Conservation (phyloP, 2,329 filamentous ascomycete genomes). For the Fonsecaea monophora region DNA sequence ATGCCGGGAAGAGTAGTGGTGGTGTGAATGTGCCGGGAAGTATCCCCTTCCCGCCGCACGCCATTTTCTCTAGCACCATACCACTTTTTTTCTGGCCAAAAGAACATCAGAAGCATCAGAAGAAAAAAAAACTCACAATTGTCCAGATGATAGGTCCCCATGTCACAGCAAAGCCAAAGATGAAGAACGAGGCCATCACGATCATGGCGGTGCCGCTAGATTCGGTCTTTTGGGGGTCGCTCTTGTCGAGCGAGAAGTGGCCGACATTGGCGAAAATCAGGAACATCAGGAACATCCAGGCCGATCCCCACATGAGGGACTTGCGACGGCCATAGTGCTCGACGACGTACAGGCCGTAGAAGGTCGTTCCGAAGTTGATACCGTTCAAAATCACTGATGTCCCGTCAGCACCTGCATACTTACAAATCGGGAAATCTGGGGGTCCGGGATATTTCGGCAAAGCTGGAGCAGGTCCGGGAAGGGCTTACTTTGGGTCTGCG, state of each 20-base stretch:
- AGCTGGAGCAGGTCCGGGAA: neutral
- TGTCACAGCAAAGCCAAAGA: slow-evolving; percentile 79
- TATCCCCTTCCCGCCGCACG: neutral
- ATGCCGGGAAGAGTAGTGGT: neutral
- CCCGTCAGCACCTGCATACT: neutral
- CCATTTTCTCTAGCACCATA: neutral
- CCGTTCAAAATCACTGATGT: slow-evolving; percentile 85
- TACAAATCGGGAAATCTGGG: neutral
- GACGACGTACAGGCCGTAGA: slow-evolving; percentile 84
- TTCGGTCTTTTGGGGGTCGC: slow-evolving; percentile 52
- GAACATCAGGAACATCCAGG: slow-evolving; percentile 84
- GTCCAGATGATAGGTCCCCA: slow-evolving; percentile 72
- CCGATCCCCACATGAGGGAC: slow-evolving; percentile 77
- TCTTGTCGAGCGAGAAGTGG: slow-evolving; percentile 51
- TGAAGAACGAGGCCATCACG: slow-evolving; percentile 75
- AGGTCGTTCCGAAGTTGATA: slow-evolving; percentile 85
- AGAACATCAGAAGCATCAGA: neutral
- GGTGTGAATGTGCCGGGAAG: neutral
- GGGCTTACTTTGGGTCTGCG: slow-evolving; percentile 3
- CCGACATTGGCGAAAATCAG: slow-evolving; percentile 65
- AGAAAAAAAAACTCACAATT: slow-evolving; percentile 37
- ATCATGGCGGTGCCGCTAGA: slow-evolving; percentile 71
- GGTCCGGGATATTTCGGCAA: neutral
- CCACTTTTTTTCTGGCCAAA: neutral
- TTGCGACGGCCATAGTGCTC: slow-evolving; percentile 81